Evolutionary conservation across 805 yeast genomes (phyloP), one percentile per base, ranked within the genome.

Genomic region (Candida fluviatilis): DNA sequence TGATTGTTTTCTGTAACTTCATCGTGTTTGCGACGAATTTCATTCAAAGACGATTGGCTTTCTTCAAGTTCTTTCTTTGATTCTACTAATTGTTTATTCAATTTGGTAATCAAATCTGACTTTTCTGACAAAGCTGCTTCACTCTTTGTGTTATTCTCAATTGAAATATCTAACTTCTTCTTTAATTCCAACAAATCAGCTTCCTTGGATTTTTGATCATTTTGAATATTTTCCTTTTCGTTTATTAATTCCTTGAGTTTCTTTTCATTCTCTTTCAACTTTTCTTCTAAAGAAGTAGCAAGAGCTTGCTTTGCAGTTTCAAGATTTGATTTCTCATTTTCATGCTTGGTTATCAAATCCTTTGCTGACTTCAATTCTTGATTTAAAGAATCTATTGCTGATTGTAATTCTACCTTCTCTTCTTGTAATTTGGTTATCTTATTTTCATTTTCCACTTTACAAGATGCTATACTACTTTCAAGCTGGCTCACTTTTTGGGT

Each of bases 401-500:
- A 21, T 31, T 40, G 38, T 8, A 43, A 15, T 5, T 41, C 29
- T 6, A 36, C n/a, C 35, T 43, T 40, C 21, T 47, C 48, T 15
- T 26, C 24, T 4, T 31, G 27, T 8, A 38, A 13, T 26, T 31
- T n/a, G 23, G 30, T 6, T 30, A 41, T 4, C 31, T 46, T 45
- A 6, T 25, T 14, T 12, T 46, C 43, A 39, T 45, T 50, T 4
- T 35, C 40, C 8, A 35, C 37, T 27, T 53, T 51, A 2, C 50
- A 35, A 1, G 39, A 30, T 3, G 39, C 5, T 4, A 58, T 25
- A 4, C 55, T 49, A 4, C 56, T 65, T 42, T 78, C 82, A 12
- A 78, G 49, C 6, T 43, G 47, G 12, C 62, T 57, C 6, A 76
- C 65, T 47, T 68, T 73, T 21, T 67, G 71, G 8, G 71, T 60